Percentiles rank a stretch among this genome's conserved stretches.
Evolutionary conservation across 2,329 filamentous ascomycete genomes (phyloP).

Genomic region (Blastomyces emzantsi): DNA sequence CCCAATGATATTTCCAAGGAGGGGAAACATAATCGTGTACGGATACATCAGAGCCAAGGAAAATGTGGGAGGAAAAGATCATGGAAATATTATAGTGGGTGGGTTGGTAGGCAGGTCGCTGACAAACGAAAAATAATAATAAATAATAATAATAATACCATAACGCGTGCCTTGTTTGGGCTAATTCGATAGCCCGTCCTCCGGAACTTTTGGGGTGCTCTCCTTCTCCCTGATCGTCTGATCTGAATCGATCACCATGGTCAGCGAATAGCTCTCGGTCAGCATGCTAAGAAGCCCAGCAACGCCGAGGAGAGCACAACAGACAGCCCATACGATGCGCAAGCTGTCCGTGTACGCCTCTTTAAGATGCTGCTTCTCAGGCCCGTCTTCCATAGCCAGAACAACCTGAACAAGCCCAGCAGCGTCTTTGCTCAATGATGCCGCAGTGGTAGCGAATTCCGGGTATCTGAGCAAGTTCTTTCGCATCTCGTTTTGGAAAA

Average conservation of each 20-base stretch:
- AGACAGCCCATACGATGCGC: conserved; percentile 48
- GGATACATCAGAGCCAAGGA: background rate
- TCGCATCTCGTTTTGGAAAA: conserved; percentile 59
- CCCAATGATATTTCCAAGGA: background rate
- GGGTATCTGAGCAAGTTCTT: conserved; percentile 43
- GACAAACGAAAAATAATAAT: no score
- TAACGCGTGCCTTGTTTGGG: background rate
- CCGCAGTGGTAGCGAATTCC: conserved; percentile 40
- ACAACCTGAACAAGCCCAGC: conserved; percentile 52
- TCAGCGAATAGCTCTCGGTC: conserved; percentile 44
- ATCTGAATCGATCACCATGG: conserved; percentile 40
- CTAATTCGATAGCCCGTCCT: background rate
- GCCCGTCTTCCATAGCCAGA: conserved; percentile 42
- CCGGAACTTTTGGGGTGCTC: background rate
- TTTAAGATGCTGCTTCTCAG: conserved; percentile 38
- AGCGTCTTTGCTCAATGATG: conserved; percentile 48
- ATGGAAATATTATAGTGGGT: no score
- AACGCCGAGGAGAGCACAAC: conserved; percentile 45
- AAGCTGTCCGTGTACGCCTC: conserved; percentile 47
- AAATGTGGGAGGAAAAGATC: no score
- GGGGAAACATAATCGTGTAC: background rate
- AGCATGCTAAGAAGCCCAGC: conserved; percentile 45
- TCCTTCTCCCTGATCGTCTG: conserved; percentile 40
- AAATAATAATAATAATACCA: no score
- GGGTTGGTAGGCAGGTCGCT: no score